Evolutionary conservation across 768 basidiomycete genomes (phyloP).

Genomic region (Podaxis mareebaensis): DNA sequence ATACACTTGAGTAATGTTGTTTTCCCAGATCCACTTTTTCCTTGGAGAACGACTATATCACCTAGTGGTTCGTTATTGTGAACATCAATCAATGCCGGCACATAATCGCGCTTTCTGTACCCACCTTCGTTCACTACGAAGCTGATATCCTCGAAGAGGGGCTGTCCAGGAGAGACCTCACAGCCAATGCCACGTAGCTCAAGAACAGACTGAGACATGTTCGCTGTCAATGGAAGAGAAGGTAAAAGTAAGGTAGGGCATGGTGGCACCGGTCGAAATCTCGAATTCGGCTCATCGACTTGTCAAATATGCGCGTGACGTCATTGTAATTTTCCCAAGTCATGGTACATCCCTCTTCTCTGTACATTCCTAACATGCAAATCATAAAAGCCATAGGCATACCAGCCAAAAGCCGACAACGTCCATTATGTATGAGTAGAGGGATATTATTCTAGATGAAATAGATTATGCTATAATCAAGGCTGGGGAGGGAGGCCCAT

Average conservation of each 20-base stretch:
- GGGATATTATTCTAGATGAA: slow-evolving; percentile 28
- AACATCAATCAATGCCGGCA: not conserved
- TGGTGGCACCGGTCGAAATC: not conserved
- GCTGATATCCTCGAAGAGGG: slow-evolving; percentile 60
- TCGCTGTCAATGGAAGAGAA: slow-evolving; percentile 7
- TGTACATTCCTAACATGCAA: not conserved
- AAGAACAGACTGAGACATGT: slow-evolving; percentile 40
- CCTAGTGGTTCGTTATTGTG: slow-evolving; percentile 30
- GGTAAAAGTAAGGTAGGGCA: not conserved
- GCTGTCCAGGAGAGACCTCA: slow-evolving; percentile 42
- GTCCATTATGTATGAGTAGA: slow-evolving; percentile 24
- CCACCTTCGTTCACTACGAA: slow-evolving; percentile 61
- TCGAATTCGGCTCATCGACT: not conserved
- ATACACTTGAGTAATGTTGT: slow-evolving; percentile 84
- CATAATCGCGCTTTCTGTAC: not conserved
- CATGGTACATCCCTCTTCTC: not conserved
- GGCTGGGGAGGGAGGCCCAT: slow-evolving; percentile 66
- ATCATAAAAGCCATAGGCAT: not conserved
- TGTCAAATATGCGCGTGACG: slow-evolving; percentile 3
- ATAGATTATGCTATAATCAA: slow-evolving; percentile 32
- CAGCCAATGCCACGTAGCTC: slow-evolving; percentile 54
- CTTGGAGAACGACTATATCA: slow-evolving; percentile 77
- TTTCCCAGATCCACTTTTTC: slow-evolving; percentile 79
- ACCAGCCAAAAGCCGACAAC: slow-evolving; percentile 2
- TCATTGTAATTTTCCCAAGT: slow-evolving; percentile 9